Conservation (phyloP, 345 rosid genomes). For the Bretschneidera sinensis region DNA sequence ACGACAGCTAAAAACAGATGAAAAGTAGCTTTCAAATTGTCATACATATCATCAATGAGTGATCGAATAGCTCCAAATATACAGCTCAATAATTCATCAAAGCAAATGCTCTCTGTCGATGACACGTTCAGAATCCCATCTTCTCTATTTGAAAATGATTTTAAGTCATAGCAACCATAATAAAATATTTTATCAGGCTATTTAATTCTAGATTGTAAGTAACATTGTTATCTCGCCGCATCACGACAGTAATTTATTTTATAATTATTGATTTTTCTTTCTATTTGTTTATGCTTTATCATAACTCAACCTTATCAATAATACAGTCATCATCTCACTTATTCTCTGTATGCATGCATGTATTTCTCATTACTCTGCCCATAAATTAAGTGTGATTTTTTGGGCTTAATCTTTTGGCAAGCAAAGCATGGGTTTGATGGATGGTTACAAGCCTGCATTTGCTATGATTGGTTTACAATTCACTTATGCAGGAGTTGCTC, state of each 20-base stretch:
- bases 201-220: no score
- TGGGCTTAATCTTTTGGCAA: neutral
- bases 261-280: no score
- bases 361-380: neutral
- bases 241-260: neutral
- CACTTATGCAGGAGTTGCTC: slow-evolving; percentile 27
- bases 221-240: neutral
- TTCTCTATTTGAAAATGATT: no score
- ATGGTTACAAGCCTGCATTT: slow-evolving; percentile 18
- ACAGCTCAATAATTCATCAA: neutral
- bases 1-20: neutral
- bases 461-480: slow-evolving; percentile 33
- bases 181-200: no score
- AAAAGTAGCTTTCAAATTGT: neutral
- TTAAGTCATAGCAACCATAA: no score
- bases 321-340: neutral
- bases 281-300: neutral
- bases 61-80: neutral
- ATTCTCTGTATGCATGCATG: neutral
- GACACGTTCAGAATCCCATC: no score
- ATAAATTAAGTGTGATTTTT: neutral
- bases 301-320: neutral
- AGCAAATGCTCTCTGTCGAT: no score
- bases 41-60: no score
- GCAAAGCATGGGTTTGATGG: slow-evolving; percentile 12